Conservation (phyloP, 306 rosid genomes). For the Vigna radiata region DNA sequence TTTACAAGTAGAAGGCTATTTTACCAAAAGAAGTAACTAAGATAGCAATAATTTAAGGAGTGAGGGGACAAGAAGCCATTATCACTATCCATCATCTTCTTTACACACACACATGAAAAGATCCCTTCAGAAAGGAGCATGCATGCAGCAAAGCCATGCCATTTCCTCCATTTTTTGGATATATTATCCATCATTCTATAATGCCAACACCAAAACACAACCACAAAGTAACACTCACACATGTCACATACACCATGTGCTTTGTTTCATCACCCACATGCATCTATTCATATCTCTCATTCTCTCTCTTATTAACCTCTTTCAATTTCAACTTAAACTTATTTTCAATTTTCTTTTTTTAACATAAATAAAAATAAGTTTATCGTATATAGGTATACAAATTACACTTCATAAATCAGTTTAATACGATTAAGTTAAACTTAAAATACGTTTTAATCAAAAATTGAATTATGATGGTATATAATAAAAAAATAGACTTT, state of each 20-base stretch:
- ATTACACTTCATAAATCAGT: too few species aligned
- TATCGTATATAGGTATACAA: too few species aligned
- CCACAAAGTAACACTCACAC: constrained; percentile 56
- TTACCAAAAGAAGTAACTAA: background rate
- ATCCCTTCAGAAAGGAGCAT: constrained; percentile 59
- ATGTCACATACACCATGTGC: constrained; percentile 81
- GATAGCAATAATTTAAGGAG: constrained; percentile 37
- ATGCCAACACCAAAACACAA: background rate
- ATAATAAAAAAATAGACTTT: too few species aligned
- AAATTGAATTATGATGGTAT: too few species aligned
- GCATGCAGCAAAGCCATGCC: constrained; percentile 57
- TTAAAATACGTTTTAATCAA: too few species aligned
- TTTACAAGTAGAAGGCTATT: background rate
- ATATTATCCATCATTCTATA: constrained; percentile 40
- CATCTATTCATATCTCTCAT: constrained; percentile 23
- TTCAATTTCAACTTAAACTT: too few species aligned
- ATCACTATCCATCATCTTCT: constrained; percentile 41
- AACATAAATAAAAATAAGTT: too few species aligned
- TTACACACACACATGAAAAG: constrained; percentile 65
- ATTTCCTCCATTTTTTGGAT: constrained; percentile 47
- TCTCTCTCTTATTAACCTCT: too few species aligned
- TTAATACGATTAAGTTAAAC: too few species aligned
- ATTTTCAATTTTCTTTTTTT: too few species aligned
- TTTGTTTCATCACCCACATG: constrained; percentile 75
- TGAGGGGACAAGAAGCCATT: constrained; percentile 61